Evolutionary conservation across 1,139 yeast genomes (phyloP).

Genomic region (Taphrina confusa): DNA sequence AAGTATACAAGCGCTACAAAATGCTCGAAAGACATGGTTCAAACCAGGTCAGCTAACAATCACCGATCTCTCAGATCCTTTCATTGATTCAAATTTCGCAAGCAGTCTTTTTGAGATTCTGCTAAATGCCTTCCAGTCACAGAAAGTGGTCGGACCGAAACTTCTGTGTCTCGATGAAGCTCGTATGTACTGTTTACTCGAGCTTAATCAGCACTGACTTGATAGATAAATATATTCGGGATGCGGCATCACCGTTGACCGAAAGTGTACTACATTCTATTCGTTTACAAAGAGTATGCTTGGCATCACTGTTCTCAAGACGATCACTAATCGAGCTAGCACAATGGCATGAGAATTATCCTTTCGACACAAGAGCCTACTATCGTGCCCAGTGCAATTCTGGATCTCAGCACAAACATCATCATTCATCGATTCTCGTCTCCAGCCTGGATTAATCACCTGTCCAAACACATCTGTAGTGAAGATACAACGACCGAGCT

Average conservation of each 20-base stretch:
- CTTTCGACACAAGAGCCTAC: background rate
- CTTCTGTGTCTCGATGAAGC: constrained; percentile 3
- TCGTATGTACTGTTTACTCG: background rate
- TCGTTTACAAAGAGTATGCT: background rate
- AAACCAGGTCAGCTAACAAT: background rate
- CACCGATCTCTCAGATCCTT: background rate
- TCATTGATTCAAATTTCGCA: background rate
- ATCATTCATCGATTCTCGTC: background rate
- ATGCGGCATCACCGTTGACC: background rate
- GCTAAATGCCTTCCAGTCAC: background rate
- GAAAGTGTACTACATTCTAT: background rate
- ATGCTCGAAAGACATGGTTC: background rate
- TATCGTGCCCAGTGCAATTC: background rate
- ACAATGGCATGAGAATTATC: constrained; percentile 1
- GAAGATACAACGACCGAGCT: background rate
- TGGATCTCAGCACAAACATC: constrained; percentile 1
- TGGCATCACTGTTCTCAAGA: background rate
- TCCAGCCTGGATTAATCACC: background rate
- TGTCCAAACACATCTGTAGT: background rate
- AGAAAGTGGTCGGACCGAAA: constrained; percentile 2
- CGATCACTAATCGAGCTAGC: background rate
- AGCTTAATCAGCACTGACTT: background rate
- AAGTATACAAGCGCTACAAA: background rate
- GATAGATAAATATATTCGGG: background rate
- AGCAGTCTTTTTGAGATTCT: background rate